Conservation (phyloP, 75 land plant genomes). For the Picea sitchensis region DNA sequence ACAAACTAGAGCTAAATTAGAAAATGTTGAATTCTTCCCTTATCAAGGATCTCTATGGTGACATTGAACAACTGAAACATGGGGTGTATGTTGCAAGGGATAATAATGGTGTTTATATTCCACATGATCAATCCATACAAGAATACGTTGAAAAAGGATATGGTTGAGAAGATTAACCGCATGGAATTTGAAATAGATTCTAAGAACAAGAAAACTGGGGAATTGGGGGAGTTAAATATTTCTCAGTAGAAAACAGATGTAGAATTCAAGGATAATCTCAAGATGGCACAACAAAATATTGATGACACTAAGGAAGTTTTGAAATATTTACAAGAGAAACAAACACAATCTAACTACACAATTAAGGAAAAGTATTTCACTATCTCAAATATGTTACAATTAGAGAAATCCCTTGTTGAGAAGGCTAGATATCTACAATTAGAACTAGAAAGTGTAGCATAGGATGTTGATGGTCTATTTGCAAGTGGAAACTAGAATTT, state of each 20-base stretch:
- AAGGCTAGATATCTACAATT: constrained; percentile 18
- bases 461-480: constrained; percentile 38
- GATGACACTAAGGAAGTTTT: constrained; percentile 31
- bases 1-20: constrained; percentile 87
- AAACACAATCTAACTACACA: constrained; percentile 21
- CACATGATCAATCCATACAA: constrained; percentile 69
- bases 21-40: constrained; percentile 78
- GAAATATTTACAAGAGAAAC: constrained; percentile 19
- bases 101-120: constrained; percentile 90
- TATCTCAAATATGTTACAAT: constrained; percentile 26
- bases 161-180: constrained; percentile 33
- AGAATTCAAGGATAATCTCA: constrained; percentile 18
- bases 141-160: constrained; percentile 98
- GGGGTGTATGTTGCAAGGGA: constrained; percentile 94
- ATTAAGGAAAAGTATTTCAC: constrained; percentile 30
- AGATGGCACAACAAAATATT: constrained; percentile 17
- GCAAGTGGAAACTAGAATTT: constrained; percentile 28
- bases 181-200: constrained; percentile 41
- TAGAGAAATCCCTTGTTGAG: constrained; percentile 36
- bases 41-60: constrained; percentile 83
- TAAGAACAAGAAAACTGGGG: constrained; percentile 32
- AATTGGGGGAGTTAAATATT: constrained; percentile 15
- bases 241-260: background rate
- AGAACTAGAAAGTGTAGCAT: constrained; percentile 26
- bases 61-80: constrained; percentile 80